Evolutionary conservation across 805 yeast species (phyloP), one percentile per base, ranked within the genome.

Genomic region (Cyberlindnera americana): DNA sequence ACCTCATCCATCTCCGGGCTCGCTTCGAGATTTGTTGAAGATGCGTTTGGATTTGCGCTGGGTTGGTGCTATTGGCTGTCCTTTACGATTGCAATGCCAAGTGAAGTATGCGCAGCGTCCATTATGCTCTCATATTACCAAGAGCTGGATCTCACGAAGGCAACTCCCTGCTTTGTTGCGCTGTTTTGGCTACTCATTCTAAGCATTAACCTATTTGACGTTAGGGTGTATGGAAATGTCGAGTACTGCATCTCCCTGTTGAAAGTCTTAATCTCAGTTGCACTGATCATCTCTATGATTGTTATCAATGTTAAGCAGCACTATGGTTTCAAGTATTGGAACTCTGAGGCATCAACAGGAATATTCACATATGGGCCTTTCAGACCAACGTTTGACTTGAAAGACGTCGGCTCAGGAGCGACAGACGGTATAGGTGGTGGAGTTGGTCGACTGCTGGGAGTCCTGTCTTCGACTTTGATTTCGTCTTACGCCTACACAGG

Each of bases 401-500:
- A 58, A n/a, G 91, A 83, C 55, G 59, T 61, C 5, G 87, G 90
- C 0, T 64, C 62, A 12, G 76, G 81, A 1, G 64, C 79, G 1
- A 28, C 42, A 9, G 59, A 61, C 14, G 91, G 91, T 0, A 77
- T 79, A 23, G 75, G 73, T 6, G 87, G 90, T 3, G 57, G 67
- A 21, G 54, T 59, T 34, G 93, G 91, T 0, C 57, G 84, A 30
- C 70, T 84, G 37, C 61, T 81, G 33, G 77, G 84, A 6, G 59
- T 83, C 8, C 40, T 81, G 25, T 73, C 78, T 1, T 86, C 88
- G 1, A 63, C 80, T 8, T 61, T 78, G 33, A 76, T 80, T 16
- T 79, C 89, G 0, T 69, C 87, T 0, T 86, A 81, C 59, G 83
- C 95, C 0, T 86, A 81, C 53, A 77, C 83, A 35, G 95, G 95